Conservation (phyloP, 1,284 basidiomycete species). For the Naganishia sp. region DNA sequence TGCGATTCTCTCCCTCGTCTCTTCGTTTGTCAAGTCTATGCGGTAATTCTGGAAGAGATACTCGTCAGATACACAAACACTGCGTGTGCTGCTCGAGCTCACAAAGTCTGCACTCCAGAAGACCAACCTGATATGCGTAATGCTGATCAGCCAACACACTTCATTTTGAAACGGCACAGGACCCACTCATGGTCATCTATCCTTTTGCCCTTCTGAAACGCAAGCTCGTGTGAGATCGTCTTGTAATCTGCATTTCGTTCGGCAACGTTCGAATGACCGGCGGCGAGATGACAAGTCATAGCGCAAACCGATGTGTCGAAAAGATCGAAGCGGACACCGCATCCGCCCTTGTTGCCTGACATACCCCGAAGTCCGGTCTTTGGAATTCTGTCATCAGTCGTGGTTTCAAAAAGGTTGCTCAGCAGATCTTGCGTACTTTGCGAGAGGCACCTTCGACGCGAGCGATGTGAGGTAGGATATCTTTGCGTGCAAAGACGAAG, state of each 20-base stretch:
- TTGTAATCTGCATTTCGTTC: conserved; percentile 91
- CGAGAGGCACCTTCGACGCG: conserved; percentile 88
- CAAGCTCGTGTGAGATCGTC: conserved; percentile 79
- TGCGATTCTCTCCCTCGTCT: conserved; percentile 67
- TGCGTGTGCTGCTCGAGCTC: not conserved
- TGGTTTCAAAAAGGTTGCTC: not conserved
- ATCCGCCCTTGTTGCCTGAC: conserved; percentile 96
- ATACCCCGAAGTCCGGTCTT: conserved; percentile 94
- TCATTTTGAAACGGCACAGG: not conserved
- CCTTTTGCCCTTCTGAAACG: conserved; percentile 84
- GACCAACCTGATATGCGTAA: conserved; percentile 54
- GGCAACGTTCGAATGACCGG: conserved; percentile 83
- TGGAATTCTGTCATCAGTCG: not conserved
- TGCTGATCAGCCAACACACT: conserved; percentile 10
- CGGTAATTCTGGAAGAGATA: conserved; percentile 72
- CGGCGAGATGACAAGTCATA: conserved; percentile 86
- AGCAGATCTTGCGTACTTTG: conserved; percentile 62
- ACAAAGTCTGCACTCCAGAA: conserved; percentile 88
- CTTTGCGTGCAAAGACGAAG: conserved; percentile 77
- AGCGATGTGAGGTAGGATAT: conserved; percentile 74
- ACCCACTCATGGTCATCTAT: conserved; percentile 86
- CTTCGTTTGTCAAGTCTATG: conserved; percentile 79
- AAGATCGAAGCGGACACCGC: conserved; percentile 87
- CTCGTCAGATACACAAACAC: no score
- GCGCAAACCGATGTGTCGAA: conserved; percentile 92